These are phyloP conservation scores for Pouteria glomerata DNA, from an alignment of 148 eudicot genomes.

Conservation along the genomic window DNA sequence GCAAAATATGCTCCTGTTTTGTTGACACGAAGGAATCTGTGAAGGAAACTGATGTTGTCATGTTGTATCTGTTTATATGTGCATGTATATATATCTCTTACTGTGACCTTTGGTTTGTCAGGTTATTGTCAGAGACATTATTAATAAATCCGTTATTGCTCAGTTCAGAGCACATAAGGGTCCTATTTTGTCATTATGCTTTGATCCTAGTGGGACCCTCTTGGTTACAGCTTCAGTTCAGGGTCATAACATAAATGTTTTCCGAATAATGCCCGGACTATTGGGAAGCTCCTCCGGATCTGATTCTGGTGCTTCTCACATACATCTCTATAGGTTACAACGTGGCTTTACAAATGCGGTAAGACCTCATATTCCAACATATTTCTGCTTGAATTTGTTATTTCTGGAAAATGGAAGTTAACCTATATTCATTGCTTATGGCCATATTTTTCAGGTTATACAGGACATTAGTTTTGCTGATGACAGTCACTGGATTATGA, in stretches of 20 bases:
- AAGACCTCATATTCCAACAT: slow-evolving; percentile 19
- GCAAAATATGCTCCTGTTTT: not conserved
- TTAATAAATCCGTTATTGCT: slow-evolving; percentile 59
- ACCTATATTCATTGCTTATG: not conserved
- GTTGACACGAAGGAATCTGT: not conserved
- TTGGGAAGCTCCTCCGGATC: slow-evolving; percentile 31
- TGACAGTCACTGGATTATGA: slow-evolving; percentile 73
- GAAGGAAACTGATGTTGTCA: not conserved
- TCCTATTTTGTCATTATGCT: slow-evolving; percentile 74
- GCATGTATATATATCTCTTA: not conserved
- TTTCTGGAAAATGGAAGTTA: not conserved
- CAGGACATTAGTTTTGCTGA: slow-evolving; percentile 81
- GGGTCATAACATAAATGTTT: slow-evolving; percentile 84
- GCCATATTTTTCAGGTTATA: slow-evolving; percentile 50
- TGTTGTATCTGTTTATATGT: not conserved
- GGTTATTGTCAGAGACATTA: slow-evolving; percentile 80
- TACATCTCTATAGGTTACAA: slow-evolving; percentile 79
- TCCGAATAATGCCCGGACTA: slow-evolving; percentile 53
- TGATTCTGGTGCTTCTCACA: slow-evolving; percentile 42
- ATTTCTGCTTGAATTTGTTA: slow-evolving; percentile 6
- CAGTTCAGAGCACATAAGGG: slow-evolving; percentile 86
- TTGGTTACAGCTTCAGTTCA: slow-evolving; percentile 88
- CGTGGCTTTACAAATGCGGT: slow-evolving; percentile 89
- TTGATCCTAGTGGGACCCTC: slow-evolving; percentile 85
- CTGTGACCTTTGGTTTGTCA: slow-evolving; percentile 18